Conservation (phyloP, 2,329 filamentous ascomycete species). For the Pseudogymnoascus sp. region DNA sequence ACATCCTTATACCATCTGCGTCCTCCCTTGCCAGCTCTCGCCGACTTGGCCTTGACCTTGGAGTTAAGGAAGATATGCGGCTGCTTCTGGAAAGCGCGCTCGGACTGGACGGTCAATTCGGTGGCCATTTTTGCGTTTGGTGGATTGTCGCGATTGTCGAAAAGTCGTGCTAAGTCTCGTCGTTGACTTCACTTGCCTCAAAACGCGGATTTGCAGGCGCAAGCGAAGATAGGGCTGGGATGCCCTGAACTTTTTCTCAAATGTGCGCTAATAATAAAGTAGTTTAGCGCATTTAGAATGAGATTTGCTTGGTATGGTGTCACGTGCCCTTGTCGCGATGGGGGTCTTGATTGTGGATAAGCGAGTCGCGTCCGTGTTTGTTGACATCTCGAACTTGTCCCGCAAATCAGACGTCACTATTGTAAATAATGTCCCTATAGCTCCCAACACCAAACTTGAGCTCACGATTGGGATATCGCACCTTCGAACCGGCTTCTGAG, state of each 20-base stretch:
- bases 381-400: conserved; percentile 8
- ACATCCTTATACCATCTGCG: conserved; percentile 99
- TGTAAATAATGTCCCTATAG: conserved; percentile 4
- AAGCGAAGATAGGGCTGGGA: conserved; percentile 6
- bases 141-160: conserved; percentile 22
- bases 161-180: conserved; percentile 19
- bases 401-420: conserved; percentile 8
- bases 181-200: conserved; percentile 14
- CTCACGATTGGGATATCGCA: conserved; percentile 4
- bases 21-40: conserved; percentile 81
- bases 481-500: background rate
- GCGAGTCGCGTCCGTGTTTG: conserved; percentile 9
- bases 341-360: conserved; percentile 7
- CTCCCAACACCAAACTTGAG: conserved; percentile 4
- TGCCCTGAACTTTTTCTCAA: conserved; percentile 6
- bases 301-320: background rate
- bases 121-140: conserved; percentile 64
- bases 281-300: background rate
- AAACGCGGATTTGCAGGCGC: conserved; percentile 1
- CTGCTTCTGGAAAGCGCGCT: conserved; percentile 99
- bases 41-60: conserved; percentile 82
- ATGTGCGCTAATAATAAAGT: background rate
- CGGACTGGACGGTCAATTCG: conserved; percentile 98
- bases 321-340: background rate
- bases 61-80: conserved; percentile 99